Evolutionary conservation across 768 basidiomycete genomes (phyloP), one percentile per base, ranked within the genome.

Genomic region (Guyanaporus albipodus): DNA sequence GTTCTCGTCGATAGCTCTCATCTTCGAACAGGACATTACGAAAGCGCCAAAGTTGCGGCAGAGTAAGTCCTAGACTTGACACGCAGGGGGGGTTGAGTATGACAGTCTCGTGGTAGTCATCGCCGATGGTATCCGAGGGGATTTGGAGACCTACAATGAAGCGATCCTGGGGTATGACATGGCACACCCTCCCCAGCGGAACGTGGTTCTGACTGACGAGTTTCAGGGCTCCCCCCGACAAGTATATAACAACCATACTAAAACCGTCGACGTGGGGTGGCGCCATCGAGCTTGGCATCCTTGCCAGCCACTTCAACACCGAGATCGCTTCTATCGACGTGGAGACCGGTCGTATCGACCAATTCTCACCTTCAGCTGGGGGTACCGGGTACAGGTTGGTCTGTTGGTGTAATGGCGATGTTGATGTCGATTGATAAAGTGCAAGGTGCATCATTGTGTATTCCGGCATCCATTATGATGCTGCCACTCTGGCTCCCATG

Each of bases 381-480:
- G 64, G 69, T 49, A 66, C 57, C 21, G 72, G 64, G 1, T 64
- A 66, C 44, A 64, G 67, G 59, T 67, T 21, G 29, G 48, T 4
- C 6, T 27, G 12, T 22, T 32, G 24, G 23, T 17, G 35, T 12
- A 26, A 4, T 18, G 15, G 15, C 15, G 1, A 18, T 7, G 10
- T 36, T 36, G 35, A 8, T 26, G 19, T 36, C 8, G 5, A 22
- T 44, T 56, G 42, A 63, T 12, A 29, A 29, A 0, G 35, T 19
- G 42, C 63, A 64, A 75, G 85, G 17, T 85, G 82, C 47, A 64
- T 96, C 12, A 61, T 97, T n/a, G 74, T 97, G 4, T 98, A 98
- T 69, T 91, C 89, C 0, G 95, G 95, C 3, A 96, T 97, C 37
- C 94, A 98, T 64, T 99, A 99, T 66, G 95, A 99, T 64, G 90